Evolutionary conservation across 2,329 filamentous ascomycete species (phyloP), one percentile per base, ranked within the genome.

Genomic region (Cordyceps militaris): DNA sequence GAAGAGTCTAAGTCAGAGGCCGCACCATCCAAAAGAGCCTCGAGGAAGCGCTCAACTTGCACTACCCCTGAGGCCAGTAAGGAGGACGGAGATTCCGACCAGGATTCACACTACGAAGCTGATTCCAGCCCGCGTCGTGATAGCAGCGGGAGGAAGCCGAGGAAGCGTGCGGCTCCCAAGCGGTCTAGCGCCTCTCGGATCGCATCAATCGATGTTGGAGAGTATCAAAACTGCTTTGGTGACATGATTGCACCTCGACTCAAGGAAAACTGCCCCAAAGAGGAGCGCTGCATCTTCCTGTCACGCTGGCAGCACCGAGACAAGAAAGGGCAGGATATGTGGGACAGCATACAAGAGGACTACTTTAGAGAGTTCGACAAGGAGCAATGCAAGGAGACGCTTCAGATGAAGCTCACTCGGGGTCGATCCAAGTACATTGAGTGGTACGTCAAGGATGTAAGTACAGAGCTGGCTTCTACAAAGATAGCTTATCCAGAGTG

Each of bases 341-440:
- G 81, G 81, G 75, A 80, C 24, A 71, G 73, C 40, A 82, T 84
- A 58, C 73, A 75, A 50, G 66, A 65, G 5, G 74, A 77, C 57
- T 83, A 73, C 60, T 65, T 65, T 14, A 57, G 61, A 9, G 59
- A 59, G 21, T 75, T 74, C 53, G 57, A 65, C 10, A 70, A 73
- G 60, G 68, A 69, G 14, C 71, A 70, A 6, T 71, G 74, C 38
- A 78, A 79, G 61, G 77, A 80, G 50, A 74, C 75, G 51, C 71
- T 83, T 4, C 81, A 84, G 63, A 83, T 84, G 81, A 79, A 78
- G 64, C 73, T 81, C 42, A 76, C 76, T 13, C 74, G 81, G 7
- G 75, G 75, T 3, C 75, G 81, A 21, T 69, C 76, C 56, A 78
- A 76, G 60, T 77, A 77, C 54, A 70, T 75, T 13, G 66, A 74